Base-by-base conservation (phyloP, 768 basidiomycete species). In the Rhodotorula kratochvilovae region DNA sequence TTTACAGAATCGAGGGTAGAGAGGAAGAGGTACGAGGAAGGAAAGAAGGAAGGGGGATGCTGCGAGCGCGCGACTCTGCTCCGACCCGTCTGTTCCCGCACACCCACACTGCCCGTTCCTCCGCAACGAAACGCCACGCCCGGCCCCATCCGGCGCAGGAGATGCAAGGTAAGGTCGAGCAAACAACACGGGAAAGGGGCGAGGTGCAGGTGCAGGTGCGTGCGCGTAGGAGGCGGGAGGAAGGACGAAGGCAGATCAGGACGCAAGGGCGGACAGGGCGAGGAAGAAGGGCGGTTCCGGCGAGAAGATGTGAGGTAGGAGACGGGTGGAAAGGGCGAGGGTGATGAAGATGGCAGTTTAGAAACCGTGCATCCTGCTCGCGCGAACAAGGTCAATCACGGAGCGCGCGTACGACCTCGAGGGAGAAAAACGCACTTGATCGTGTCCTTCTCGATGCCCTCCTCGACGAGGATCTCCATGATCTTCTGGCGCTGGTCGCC, bases 401-500 rank as follows among this genome's bases (percentile, higher is more conserved):
- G 13, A n/a, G 16, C 5, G 1, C 0, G 27, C 39, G 8, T n/a
- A 29, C 43, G 15, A 23, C 17, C 27, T 31, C 45, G 1, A 17
- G 17, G 19, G 15, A 15, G 2, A 13, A 11, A 12, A 17, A 50
- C 72, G 51, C n/a, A 70, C 74, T 78, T 75, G 76, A 79, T 77
- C 60, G 73, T 73, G 66, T 77, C 70, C 67, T 71, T 66, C 36
- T 60, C 72, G 61, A 95, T 85, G 61, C 90, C 90, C 75, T 91
- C 88, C 78, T 90, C 88, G 71, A 85, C 83, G 76, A 99, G 87
- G 85, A 97, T 97, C 60, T 84, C 86, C 64, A 86, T 87, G 75
- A 97, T 95, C 85, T 94, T 93, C 80, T 85, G 81, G 62, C 96
- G 87, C 82, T 99, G 96, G 82, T 99, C 96, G 72, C 96, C 96